These are phyloP conservation scores for Zygoascus ofunaensis DNA, from an alignment of 805 yeast species.

Conservation along the genomic window DNA sequence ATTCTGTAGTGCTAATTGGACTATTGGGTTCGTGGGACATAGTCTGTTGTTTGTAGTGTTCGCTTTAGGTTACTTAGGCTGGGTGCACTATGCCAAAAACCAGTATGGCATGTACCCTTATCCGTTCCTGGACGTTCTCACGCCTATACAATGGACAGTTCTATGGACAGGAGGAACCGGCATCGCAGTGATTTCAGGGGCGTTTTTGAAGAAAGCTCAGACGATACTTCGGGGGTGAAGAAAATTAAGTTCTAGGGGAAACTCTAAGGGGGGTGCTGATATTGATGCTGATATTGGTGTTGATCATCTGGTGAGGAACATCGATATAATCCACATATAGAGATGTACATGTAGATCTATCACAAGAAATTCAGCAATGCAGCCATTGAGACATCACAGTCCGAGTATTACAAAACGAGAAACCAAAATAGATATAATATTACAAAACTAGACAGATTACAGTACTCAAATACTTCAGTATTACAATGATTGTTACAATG, in stretches of 20 bases:
- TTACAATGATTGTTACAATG: too few species aligned
- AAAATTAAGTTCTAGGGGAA: too few species aligned
- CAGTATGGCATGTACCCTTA: constrained; percentile 28
- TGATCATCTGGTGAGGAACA: too few species aligned
- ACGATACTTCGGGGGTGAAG: background rate
- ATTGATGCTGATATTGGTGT: background rate
- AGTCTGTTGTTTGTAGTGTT: constrained; percentile 10
- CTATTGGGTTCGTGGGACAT: background rate
- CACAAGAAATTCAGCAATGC: too few species aligned
- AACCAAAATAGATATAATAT: too few species aligned
- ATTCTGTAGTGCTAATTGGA: constrained; percentile 1
- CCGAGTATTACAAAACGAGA: too few species aligned
- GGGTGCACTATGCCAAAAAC: constrained; percentile 24
- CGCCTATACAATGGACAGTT: constrained; percentile 14
- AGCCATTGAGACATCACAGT: too few species aligned
- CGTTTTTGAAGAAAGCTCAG: background rate
- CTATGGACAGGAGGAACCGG: constrained; percentile 18
- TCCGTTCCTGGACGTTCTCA: constrained; percentile 23
- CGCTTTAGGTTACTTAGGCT: constrained; percentile 26
- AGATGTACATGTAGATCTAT: background rate
- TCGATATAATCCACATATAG: too few species aligned
- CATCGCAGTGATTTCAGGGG: constrained; percentile 7
- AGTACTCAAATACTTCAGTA: too few species aligned
- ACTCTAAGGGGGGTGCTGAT: too few species aligned
- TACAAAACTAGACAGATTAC: too few species aligned